Percentiles rank a stretch among this genome's conserved stretches.
Conservation (phyloP, 768 basidiomycete species). For the Tricholoma hemisulphureum region DNA sequence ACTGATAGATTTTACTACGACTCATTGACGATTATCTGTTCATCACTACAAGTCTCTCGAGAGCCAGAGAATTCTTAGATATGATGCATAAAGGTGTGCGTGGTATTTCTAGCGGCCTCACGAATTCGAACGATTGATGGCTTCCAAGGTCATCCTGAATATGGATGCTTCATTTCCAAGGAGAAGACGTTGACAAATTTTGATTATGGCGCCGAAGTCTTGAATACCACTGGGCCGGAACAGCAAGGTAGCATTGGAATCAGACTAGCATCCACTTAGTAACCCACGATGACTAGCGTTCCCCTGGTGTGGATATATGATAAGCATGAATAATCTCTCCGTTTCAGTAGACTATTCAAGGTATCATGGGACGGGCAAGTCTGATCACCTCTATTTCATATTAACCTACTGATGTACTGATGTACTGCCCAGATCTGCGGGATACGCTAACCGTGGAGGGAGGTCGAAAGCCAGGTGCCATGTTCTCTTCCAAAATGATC, state of each 20-base stretch:
- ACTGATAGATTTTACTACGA: constrained; percentile 66
- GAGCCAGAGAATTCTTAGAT: constrained; percentile 68
- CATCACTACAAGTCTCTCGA: constrained; percentile 62
- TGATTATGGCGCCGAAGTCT: constrained; percentile 52
- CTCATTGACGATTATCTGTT: constrained; percentile 95
- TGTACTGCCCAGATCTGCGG: constrained; percentile 38
- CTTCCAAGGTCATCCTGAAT: constrained; percentile 78
- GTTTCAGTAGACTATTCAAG: constrained; percentile 78
- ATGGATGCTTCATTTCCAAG: constrained; percentile 86
- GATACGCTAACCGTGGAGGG: constrained; percentile 72
- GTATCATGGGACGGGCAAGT: constrained; percentile 59
- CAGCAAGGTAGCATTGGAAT: constrained; percentile 36
- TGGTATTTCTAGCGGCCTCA: background rate
- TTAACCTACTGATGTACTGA: background rate
- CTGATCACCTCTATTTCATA: background rate
- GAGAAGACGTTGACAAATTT: constrained; percentile 93
- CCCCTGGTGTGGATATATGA: constrained; percentile 89
- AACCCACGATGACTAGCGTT: constrained; percentile 52
- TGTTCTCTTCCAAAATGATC: constrained; percentile 72
- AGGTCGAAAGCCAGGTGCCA: constrained; percentile 59
- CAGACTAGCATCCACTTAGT: too few relatives aligned
- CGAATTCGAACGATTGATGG: background rate
- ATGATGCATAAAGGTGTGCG: constrained; percentile 69
- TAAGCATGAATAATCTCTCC: constrained; percentile 75
- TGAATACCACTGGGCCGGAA: constrained; percentile 50